phyloP scores from a whole-genome alignment of 768 basidiomycete species.

The Leccinum boreale region DNA sequence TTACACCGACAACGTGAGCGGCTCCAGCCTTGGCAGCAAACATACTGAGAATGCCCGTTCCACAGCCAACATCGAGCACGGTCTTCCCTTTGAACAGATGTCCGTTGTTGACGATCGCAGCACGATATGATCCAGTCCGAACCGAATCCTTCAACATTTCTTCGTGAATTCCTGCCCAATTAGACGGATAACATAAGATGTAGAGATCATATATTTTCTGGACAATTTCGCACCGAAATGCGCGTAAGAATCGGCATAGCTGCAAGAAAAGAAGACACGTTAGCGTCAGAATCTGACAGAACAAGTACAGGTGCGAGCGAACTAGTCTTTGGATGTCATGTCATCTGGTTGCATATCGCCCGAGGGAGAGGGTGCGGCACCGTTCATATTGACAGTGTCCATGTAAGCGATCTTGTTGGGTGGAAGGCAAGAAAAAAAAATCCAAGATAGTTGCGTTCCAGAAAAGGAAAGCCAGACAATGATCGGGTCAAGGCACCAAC shows the following conservation, averaged over 20 bases:
- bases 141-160: constrained; percentile 99
- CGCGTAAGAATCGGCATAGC: constrained; percentile 95
- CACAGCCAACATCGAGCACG: constrained; percentile 97
- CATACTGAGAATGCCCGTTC: constrained; percentile 97
- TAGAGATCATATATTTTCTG: neutral
- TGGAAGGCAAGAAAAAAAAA: constrained; percentile 1
- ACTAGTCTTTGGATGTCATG: constrained; percentile 91
- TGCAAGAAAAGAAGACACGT: constrained; percentile 40
- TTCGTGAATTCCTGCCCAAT: constrained; percentile 82
- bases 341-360: constrained; percentile 32
- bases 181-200: constrained; percentile 6
- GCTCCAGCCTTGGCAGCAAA: constrained; percentile 97
- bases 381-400: constrained; percentile 23
- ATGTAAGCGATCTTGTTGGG: constrained; percentile 1
- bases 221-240: constrained; percentile 69
- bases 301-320: constrained; percentile 40
- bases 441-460: neutral
- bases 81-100: constrained; percentile 97
- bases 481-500: constrained; percentile 10
- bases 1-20: constrained; percentile 86
- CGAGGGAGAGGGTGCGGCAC: constrained; percentile 28
- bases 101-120: constrained; percentile 89
- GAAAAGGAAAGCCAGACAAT: constrained; percentile 7
- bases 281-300: constrained; percentile 36
- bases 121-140: constrained; percentile 91